These are phyloP conservation scores for Suhomyces anneliseae DNA, from an alignment of 1,139 yeast species.

Conservation along the genomic window DNA sequence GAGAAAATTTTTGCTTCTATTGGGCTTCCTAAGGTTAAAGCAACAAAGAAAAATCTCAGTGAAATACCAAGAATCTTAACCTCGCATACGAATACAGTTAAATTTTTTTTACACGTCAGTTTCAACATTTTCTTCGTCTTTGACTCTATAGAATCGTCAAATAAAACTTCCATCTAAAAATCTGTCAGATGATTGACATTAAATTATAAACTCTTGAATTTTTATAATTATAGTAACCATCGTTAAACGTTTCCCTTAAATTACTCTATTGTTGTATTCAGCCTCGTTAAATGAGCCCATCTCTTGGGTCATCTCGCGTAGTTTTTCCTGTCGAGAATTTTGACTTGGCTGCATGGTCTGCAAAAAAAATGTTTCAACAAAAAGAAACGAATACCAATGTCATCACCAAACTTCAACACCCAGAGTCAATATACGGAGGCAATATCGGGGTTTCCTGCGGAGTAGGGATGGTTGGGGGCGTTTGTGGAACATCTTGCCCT, in stretches of 20 bases:
- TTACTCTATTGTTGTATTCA: background rate
- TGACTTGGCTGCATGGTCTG: background rate
- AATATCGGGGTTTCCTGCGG: background rate
- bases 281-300: background rate
- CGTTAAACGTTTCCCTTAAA: too few relatives aligned
- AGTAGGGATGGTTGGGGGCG: constrained; percentile 1
- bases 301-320: constrained; percentile 3
- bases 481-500: background rate
- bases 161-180: too few relatives aligned
- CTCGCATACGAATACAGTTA: too few relatives aligned
- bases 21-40: too few relatives aligned
- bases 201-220: too few relatives aligned
- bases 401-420: background rate
- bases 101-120: too few relatives aligned
- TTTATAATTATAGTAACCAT: too few relatives aligned
- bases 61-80: too few relatives aligned
- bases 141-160: background rate
- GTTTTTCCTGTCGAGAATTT: background rate
- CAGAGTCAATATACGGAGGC: background rate
- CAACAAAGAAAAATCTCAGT: too few relatives aligned
- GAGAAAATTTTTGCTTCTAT: background rate
- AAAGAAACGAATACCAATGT: background rate
- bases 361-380: constrained; percentile 1
- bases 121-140: background rate
- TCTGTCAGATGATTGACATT: too few relatives aligned